Conservation (phyloP, 2,329 filamentous ascomycete genomes). For the Colletotrichum sp. region DNA sequence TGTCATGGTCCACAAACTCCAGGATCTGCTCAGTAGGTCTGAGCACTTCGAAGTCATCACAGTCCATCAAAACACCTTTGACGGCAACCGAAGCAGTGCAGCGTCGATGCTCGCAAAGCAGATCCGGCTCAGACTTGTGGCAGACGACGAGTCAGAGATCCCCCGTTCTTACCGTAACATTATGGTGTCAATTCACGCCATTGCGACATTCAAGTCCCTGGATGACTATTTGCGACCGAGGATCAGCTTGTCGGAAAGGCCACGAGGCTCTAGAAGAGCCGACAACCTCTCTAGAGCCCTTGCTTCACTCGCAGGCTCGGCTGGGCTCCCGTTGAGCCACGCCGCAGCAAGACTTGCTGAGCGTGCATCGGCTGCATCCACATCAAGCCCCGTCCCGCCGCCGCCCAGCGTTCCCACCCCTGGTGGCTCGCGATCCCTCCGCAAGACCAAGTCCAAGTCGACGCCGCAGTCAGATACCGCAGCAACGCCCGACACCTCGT, state of each 20-base stretch:
- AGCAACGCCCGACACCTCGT: slow-evolving; percentile 48
- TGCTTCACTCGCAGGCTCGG: slow-evolving; percentile 78
- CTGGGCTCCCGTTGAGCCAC: slow-evolving; percentile 61
- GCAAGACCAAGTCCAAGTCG: slow-evolving; percentile 54
- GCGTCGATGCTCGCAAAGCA: slow-evolving; percentile 97
- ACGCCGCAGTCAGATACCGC: slow-evolving; percentile 43
- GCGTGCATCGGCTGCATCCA: slow-evolving; percentile 43
- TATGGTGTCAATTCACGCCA: slow-evolving; percentile 98
- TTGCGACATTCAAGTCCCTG: slow-evolving; percentile 95
- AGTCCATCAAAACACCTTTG: slow-evolving; percentile 89
- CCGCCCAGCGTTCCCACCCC: slow-evolving; percentile 40
- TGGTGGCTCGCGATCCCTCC: slow-evolving; percentile 48
- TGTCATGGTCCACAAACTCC: slow-evolving; percentile 89
- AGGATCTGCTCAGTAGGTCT: slow-evolving; percentile 93
- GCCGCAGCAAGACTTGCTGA: slow-evolving; percentile 54
- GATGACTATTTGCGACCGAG: slow-evolving; percentile 95
- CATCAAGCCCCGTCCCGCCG: slow-evolving; percentile 38
- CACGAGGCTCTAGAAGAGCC: slow-evolving; percentile 64
- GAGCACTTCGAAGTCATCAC: slow-evolving; percentile 99
- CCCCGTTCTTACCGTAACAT: slow-evolving; percentile 88
- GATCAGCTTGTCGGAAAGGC: slow-evolving; percentile 81
- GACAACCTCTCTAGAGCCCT: slow-evolving; percentile 72
- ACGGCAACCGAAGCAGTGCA: slow-evolving; percentile 88
- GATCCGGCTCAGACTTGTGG: slow-evolving; percentile 84
- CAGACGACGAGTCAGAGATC: slow-evolving; percentile 90